Conservation (phyloP, 305 asterid genomes). For the Solanum hybrid region DNA sequence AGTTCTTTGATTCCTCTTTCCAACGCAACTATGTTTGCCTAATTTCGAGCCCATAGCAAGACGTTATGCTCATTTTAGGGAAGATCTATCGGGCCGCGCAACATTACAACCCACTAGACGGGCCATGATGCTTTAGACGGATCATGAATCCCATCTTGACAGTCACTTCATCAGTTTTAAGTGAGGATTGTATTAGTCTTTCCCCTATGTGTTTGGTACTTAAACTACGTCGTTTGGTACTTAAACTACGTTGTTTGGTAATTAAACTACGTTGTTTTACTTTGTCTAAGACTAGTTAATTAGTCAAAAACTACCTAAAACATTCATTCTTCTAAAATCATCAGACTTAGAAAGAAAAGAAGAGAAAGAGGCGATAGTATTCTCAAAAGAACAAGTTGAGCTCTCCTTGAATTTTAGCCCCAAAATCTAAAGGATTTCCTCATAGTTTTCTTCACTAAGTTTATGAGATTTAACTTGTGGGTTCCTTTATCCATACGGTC, state of each 20-base stretch:
- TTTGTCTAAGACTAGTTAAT: neutral
- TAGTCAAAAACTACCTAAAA: neutral
- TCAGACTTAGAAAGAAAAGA: neutral
- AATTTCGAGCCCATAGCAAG: too few species aligned
- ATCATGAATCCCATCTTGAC: neutral
- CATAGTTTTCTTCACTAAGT: neutral
- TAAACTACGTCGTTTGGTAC: neutral
- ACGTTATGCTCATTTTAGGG: neutral
- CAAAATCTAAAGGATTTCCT: neutral
- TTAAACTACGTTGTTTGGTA: neutral
- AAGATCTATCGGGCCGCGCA: neutral
- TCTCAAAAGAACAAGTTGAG: neutral
- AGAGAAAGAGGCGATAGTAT: neutral
- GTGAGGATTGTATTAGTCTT: neutral
- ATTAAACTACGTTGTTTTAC: too few species aligned
- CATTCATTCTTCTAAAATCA: neutral
- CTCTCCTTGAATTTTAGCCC: neutral
- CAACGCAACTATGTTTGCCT: too few species aligned
- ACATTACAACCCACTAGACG: neutral
- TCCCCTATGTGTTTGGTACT: neutral
- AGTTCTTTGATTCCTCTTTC: too few species aligned
- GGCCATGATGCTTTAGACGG: neutral
- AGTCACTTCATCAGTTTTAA: neutral
- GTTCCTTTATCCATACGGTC: neutral
- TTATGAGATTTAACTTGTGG: neutral